Base-by-base conservation (phyloP, 352 stramenopile genomes). In the Phytophthora pluvialis region DNA sequence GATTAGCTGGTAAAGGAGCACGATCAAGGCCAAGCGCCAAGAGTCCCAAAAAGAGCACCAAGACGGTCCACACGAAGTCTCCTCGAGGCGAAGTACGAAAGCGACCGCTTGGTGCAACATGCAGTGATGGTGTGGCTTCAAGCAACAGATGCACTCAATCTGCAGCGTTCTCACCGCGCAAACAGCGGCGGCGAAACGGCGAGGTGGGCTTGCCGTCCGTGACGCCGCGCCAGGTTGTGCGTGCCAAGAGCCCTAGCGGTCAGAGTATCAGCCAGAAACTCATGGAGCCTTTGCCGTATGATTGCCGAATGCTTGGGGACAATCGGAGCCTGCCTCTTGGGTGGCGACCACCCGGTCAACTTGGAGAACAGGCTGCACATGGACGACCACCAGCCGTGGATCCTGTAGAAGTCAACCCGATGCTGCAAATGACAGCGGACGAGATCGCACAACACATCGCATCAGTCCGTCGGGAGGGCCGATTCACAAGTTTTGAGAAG, bases 381-480 rank as follows among this genome's bases (percentile, higher is more conserved):
- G 31, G 39, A 47, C 5, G n/a, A 47, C 15, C 58, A 43, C 15
- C 25, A 50, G 2, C 26, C 3, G 40, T 54, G 18, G 9, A 33
- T 32, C 58, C 49, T 38, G 51, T 79, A 31, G 65, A 73, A 51
- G 75, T 89, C 12, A 76, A 87, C 47, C 84, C 84, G 28, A 73
- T 93, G 48, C 44, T 74, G 18, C 77, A 75, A 31, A 91, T 94
- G 85, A 80, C 85, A 26, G 59, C 68, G 8, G 58, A 72, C 25
- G 75, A 91, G 54, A 72, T 95, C 6, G 62, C 68, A 26, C 67
- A 81, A 28, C 83, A 91, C 54, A 90, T 95, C 52, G 78, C 72
- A 29, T 88, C 85, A 16, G 73, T 94, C 42, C 81, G 73, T 38
- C 75, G 73, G 13, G 85, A 95, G 26, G 81, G 81, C 2, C 73